Conservation (phyloP, 768 basidiomycete species). For the Antrodiella citrinella region DNA sequence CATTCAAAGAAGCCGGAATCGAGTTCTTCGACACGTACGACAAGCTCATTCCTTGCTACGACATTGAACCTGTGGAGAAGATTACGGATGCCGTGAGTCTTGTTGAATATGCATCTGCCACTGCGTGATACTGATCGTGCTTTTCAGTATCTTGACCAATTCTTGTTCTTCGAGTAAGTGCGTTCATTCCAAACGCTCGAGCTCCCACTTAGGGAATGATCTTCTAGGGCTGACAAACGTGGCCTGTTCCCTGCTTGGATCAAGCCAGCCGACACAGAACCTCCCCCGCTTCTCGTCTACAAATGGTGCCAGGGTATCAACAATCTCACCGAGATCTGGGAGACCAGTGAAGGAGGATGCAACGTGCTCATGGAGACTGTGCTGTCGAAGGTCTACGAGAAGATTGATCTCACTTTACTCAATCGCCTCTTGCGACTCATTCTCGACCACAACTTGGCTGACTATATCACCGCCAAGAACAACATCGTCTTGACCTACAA, state of each 20-base stretch:
- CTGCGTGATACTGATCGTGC: conserved; percentile 5
- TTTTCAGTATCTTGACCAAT: conserved; percentile 85
- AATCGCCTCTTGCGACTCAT: conserved; percentile 94
- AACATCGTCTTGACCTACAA: conserved; percentile 94
- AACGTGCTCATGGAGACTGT: conserved; percentile 99
- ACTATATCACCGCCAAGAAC: conserved; percentile 99
- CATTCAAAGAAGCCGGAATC: conserved; percentile 97
- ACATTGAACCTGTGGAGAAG: conserved; percentile 99
- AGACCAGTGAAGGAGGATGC: conserved; percentile 95
- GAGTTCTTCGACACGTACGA: conserved; percentile 97
- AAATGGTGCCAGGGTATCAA: conserved; percentile 99
- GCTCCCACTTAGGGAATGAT: too few relatives aligned
- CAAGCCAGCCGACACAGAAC: conserved; percentile 95
- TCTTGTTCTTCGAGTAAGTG: conserved; percentile 87
- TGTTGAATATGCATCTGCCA: neutral
- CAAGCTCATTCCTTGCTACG: conserved; percentile 97
- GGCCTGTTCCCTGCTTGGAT: conserved; percentile 99
- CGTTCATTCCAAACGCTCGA: neutral
- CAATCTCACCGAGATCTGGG: conserved; percentile 97
- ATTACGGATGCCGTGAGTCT: conserved; percentile 88
- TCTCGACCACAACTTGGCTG: conserved; percentile 96
- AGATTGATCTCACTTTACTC: conserved; percentile 93
- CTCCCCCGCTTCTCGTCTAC: conserved; percentile 91
- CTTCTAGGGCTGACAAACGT: conserved; percentile 78
- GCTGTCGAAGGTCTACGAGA: conserved; percentile 96